phyloP scores from a whole-genome alignment of 192 early-diverging fungal genomes.

The Mortierella antarctica region DNA sequence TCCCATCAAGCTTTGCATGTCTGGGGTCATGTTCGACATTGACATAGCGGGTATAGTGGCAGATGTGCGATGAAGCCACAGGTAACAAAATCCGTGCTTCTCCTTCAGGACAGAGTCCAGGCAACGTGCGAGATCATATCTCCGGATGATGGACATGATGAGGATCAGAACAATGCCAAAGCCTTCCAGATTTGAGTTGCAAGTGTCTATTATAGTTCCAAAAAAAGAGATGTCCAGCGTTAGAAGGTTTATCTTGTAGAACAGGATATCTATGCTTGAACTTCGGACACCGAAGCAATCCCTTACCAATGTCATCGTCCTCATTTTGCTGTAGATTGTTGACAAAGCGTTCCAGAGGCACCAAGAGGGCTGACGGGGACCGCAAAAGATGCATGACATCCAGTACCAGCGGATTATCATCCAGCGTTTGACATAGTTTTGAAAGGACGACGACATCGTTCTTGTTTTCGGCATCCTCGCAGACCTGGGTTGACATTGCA shows the following conservation, averaged over 20 bases:
- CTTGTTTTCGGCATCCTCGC: slow-evolving; percentile 24
- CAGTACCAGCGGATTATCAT: slow-evolving; percentile 43
- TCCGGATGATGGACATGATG: slow-evolving; percentile 41
- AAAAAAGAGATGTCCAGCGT: not conserved
- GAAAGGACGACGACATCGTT: slow-evolving; percentile 34
- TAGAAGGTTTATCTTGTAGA: not conserved
- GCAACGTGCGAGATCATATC: slow-evolving; percentile 41
- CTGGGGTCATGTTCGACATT: slow-evolving; percentile 24
- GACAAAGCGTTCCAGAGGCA: slow-evolving; percentile 40
- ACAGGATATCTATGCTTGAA: not conserved
- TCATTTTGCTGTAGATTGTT: slow-evolving; percentile 46
- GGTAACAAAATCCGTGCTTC: slow-evolving; percentile 35
- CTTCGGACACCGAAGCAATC: no score
- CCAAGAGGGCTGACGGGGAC: slow-evolving; percentile 25
- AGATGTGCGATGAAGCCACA: slow-evolving; percentile 47
- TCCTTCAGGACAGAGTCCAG: slow-evolving; percentile 34
- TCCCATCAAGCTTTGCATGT: slow-evolving; percentile 47
- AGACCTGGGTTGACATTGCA: slow-evolving; percentile 10
- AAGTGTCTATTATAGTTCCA: slow-evolving; percentile 20
- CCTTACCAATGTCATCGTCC: slow-evolving; percentile 48
- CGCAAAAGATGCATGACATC: slow-evolving; percentile 35
- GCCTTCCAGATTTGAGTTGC: slow-evolving; percentile 46
- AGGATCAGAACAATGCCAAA: slow-evolving; percentile 40
- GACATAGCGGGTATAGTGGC: slow-evolving; percentile 37
- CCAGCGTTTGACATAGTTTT: slow-evolving; percentile 45